Evolutionary conservation across 805 yeast genomes (phyloP).

Genomic region (Blastobotrys terrestris): DNA sequence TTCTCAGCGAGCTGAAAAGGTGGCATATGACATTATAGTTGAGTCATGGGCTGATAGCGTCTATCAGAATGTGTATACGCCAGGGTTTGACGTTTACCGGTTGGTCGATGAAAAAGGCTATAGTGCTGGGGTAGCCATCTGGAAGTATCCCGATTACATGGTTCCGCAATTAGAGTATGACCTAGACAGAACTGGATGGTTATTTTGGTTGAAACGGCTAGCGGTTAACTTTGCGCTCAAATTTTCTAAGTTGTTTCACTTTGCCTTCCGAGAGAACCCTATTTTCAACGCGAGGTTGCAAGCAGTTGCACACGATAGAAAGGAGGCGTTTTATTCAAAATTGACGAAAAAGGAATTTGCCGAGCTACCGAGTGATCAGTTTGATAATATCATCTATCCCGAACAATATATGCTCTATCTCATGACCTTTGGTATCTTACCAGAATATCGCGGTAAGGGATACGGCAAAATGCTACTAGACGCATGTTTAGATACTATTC

Average conservation of each 20-base stretch:
- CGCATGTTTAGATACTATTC: conserved; percentile 7
- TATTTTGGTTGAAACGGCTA: background rate
- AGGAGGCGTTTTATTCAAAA: background rate
- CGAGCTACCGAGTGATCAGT: conserved; percentile 4
- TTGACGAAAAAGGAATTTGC: background rate
- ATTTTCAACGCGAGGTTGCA: background rate
- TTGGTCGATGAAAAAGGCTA: background rate
- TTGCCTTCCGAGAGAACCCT: background rate
- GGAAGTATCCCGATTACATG: conserved; percentile 2
- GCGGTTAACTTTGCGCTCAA: background rate
- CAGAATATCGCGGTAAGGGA: conserved; percentile 13
- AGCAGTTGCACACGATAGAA: background rate
- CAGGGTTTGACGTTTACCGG: background rate
- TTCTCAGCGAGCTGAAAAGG: background rate
- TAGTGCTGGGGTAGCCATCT: background rate
- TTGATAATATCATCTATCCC: conserved; percentile 8
- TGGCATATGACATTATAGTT: background rate
- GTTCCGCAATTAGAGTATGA: conserved; percentile 1
- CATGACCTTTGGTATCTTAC: conserved; percentile 8
- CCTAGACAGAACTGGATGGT: conserved; percentile 1
- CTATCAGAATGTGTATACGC: background rate
- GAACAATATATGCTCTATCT: conserved; percentile 7
- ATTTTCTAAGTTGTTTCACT: background rate
- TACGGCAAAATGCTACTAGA: conserved; percentile 12
- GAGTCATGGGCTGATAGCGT: background rate